Evolutionary conservation across 2,329 filamentous ascomycete genomes (phyloP), one percentile per base, ranked within the genome.

Genomic region (Stagonosporopsis chrysanthemi): DNA sequence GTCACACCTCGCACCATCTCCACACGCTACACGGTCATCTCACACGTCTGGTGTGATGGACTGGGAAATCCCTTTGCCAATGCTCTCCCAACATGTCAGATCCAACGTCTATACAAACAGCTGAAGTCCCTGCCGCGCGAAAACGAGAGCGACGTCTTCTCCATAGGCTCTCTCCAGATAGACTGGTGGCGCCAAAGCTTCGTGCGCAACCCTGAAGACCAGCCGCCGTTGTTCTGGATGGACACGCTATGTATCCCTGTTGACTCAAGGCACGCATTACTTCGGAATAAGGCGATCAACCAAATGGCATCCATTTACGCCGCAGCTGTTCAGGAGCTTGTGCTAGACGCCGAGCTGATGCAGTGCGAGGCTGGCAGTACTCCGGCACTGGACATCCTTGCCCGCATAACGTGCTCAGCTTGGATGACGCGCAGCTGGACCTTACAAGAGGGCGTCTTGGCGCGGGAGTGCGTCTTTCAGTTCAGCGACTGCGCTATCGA

Each of bases 211-310:
- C 43, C 40, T 31, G 23, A 41, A n/a, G 6, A 6, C 23, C 36
- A 35, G 23, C 38, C 48, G 33, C 55, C 48, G 5, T 28, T 43
- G 38, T 64, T 66, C 40, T 65, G 62, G 62, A 56, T 65, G 38
- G 64, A 66, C 51, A 65, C 64, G 4, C 48, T 66, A 2, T 66
- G 64, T 46, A 60, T 63, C 12, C 64, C 62, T 6, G 58, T 60
- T 14, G 42, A 29, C 15, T 31, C 54, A 12, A 26, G 26, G 42
- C 45, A 51, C 31, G 28, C 22, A 19, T 6, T 22, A 17, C 44
- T 57, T 14, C 45, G 46, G n/a, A 28, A 40, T 6, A 52, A 22
- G 17, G 45, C 41, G 19, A 61, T 66, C 28, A 47, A 55, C n/a
- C 36, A 55, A 8, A 65, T 65, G 60, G 51, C 56, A 11, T 40